Evolutionary conservation across 495 filamentous ascomycete species (phyloP), one percentile per base, ranked within the genome.

Genomic region (Hypoxylon fuscum): DNA sequence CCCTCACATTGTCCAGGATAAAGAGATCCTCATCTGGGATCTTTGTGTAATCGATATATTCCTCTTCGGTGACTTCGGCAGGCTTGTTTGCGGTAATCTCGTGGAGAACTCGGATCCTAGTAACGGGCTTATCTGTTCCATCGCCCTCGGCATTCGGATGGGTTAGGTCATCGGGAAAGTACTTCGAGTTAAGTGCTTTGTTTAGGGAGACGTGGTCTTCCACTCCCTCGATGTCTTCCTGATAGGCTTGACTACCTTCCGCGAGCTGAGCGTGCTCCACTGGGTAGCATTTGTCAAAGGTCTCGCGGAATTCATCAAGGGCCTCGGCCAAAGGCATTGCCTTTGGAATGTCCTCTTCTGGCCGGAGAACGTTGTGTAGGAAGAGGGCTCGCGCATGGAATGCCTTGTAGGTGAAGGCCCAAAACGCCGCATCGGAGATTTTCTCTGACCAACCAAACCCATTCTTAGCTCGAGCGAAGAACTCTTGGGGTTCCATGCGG

Each of bases 391-490:
- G 44, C 0, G 63, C 67, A 18, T 70, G 64, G 17, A 69, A 60
- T 2, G 59, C 53, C 9, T 60, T 66, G 44, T 69, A 66, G 0
- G 66, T 69, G 20, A 69, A 66, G 0, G 66, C 66, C 57, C 62
- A 69, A 49, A 66, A 67, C 7, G 52, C 67, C 0, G 44, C 23
- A 37, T 62, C 47, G 1, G 7, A 41, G 21, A 67, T 25, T 4
- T 31, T 1, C 11, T 18, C n/a, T 10, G 53, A 67, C 62, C 57
- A 70, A 0, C 25, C 55, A 3, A 8, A 58, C 0, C 50, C 56
- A 5, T 70, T 42, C 17, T 70, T 70, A 6, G 32, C 55, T 1
- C 2, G 2, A 0, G 51, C 64, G 2, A 66, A 70, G 29, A 61
- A 70, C 2, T 67, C 51, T 1, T 32, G 0, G 12, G 45, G 59